Conservation (phyloP, 352 stramenopile species). For the Globisporangium camurandrum region DNA sequence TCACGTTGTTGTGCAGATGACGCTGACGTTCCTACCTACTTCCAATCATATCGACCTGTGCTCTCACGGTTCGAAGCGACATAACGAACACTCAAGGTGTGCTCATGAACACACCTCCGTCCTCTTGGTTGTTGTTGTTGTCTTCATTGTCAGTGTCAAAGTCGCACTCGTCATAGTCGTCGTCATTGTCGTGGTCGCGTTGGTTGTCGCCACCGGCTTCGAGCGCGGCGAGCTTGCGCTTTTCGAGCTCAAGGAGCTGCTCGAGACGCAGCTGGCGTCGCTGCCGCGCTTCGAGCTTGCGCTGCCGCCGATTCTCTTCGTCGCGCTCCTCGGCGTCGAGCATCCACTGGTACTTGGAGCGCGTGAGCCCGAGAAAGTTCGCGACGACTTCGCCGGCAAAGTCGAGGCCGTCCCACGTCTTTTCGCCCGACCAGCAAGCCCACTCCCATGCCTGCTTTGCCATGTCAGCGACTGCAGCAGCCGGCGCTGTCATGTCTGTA, state of each 20-base stretch:
- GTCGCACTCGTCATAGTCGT: no score
- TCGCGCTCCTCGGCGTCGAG: conserved; percentile 67
- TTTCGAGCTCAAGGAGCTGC: conserved; percentile 60
- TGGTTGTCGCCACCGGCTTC: conserved; percentile 22
- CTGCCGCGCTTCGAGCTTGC: conserved; percentile 50
- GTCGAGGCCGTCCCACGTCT: conserved; percentile 61
- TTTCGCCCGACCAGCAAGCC: conserved; percentile 56
- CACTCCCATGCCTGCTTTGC: conserved; percentile 41
- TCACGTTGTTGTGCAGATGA: no score
- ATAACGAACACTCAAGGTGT: no score
- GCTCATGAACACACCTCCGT: not conserved
- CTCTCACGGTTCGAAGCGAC: no score
- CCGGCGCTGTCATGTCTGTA: not conserved
- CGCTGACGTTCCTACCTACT: no score
- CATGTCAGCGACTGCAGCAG: not conserved
- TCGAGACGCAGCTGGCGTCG: conserved; percentile 56
- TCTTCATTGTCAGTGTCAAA: not conserved
- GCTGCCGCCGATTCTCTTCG: conserved; percentile 47
- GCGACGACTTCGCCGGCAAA: conserved; percentile 77
- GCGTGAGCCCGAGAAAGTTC: conserved; percentile 77
- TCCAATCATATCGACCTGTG: no score
- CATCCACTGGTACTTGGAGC: conserved; percentile 82
- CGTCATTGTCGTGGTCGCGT: no score
- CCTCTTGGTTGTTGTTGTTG: not conserved
- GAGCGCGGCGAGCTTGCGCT: conserved; percentile 56